A percentile compares a stretch with the other conserved stretches of the same genome.
These are phyloP conservation scores for Penicillium dipodomyicola DNA, from an alignment of 495 filamentous ascomycete species.

Conservation along the genomic window DNA sequence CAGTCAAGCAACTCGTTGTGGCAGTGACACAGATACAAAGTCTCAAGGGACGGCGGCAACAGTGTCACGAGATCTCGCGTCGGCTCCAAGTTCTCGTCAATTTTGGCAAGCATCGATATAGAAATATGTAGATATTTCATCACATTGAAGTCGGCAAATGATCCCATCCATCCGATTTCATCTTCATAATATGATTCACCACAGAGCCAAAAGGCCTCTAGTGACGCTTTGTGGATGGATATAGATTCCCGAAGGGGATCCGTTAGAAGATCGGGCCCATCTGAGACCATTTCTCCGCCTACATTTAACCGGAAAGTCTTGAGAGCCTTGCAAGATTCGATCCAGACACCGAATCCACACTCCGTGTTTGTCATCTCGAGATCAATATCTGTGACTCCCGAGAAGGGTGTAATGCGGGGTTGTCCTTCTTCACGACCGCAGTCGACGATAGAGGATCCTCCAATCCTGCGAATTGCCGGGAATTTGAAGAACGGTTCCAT, in stretches of 20 bases:
- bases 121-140: not conserved
- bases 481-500: constrained; percentile 5
- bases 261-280: not conserved
- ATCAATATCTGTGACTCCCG: not conserved
- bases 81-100: not conserved
- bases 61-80: not conserved
- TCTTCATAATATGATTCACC: not conserved
- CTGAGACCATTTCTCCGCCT: not conserved
- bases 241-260: not conserved
- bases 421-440: not conserved
- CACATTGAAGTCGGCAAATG: not conserved
- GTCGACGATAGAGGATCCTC: not conserved
- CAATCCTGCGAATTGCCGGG: not conserved
- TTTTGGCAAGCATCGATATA: not conserved
- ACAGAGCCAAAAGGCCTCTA: not conserved
- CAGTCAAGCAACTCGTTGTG: not conserved
- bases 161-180: not conserved
- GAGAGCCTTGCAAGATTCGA: constrained; percentile 1
- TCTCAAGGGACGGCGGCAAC: not conserved
- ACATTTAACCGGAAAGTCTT: not conserved
- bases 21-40: not conserved
- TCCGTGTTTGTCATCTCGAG: not conserved
- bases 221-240: not conserved
- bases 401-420: not conserved
- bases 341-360: not conserved